Evolutionary conservation across 768 basidiomycete species (phyloP).

Genomic region (Heimioporus sp.): DNA sequence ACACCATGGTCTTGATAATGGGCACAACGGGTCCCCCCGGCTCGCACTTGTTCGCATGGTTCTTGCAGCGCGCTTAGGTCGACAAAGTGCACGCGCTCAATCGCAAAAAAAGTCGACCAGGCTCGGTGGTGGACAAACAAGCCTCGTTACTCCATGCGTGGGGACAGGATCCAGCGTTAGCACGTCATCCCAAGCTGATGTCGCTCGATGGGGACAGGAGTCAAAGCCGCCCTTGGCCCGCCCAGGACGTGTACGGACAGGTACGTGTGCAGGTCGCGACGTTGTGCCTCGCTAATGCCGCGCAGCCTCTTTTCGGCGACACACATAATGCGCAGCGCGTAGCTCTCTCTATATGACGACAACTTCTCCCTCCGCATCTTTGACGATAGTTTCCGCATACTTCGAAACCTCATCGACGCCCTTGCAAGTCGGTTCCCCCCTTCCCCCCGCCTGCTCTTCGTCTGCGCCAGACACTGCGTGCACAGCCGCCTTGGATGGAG

Average conservation of each 20-base stretch:
- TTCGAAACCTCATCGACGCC: too few relatives aligned
- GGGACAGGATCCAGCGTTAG: constrained; percentile 21
- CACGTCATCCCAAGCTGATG: too few relatives aligned
- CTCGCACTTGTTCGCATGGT: constrained; percentile 23
- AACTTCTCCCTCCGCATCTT: too few relatives aligned
- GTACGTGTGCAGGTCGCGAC: constrained; percentile 3
- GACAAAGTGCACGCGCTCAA: constrained; percentile 31
- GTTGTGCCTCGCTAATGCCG: not conserved
- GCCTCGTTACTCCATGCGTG: constrained; percentile 23
- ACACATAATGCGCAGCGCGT: too few relatives aligned
- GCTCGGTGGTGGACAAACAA: constrained; percentile 25
- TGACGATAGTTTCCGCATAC: too few relatives aligned
- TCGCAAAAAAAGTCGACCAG: constrained; percentile 12
- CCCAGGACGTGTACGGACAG: constrained; percentile 23
- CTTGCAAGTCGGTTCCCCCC: too few relatives aligned
- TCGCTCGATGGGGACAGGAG: constrained; percentile 1
- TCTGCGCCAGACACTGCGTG: constrained; percentile 28
- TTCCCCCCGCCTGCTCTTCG: too few relatives aligned
- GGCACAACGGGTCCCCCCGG: constrained; percentile 37
- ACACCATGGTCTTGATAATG: constrained; percentile 27
- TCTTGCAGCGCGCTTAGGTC: constrained; percentile 15
- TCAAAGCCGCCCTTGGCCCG: constrained; percentile 24
- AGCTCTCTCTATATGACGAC: too few relatives aligned
- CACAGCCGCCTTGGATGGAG: too few relatives aligned
- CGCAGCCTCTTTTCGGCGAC: constrained; percentile 13